These are phyloP conservation scores for Leonotis leonurus DNA, from an alignment of 257 asterid species.

Conservation along the genomic window DNA sequence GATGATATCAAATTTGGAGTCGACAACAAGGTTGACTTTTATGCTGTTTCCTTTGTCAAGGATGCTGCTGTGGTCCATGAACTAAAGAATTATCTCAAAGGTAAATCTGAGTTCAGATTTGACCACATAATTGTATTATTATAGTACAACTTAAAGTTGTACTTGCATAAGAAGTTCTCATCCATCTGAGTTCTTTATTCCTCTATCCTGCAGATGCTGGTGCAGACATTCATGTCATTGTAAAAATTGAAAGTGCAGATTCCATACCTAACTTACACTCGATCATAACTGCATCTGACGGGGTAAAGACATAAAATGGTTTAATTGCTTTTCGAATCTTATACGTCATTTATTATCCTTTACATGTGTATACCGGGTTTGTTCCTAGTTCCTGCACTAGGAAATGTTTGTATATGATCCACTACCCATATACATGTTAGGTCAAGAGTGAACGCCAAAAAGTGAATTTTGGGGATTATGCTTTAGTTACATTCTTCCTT, in stretches of 20 bases:
- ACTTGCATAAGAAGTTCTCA: too few species aligned
- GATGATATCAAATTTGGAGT: conserved; percentile 97
- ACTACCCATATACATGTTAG: too few species aligned
- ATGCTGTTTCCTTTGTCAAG: conserved; percentile 96
- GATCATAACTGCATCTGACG: conserved; percentile 92
- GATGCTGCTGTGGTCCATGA: conserved; percentile 97
- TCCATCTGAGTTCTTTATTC: not conserved
- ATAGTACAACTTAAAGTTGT: not conserved
- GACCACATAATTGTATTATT: not conserved
- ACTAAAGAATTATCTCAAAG: conserved; percentile 81
- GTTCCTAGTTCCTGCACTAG: too few species aligned
- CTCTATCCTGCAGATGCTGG: conserved; percentile 40
- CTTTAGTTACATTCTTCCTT: not conserved
- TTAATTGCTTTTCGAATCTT: not conserved
- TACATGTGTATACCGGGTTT: too few species aligned
- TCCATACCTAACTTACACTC: conserved; percentile 86
- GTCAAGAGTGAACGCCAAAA: conserved; percentile 8
- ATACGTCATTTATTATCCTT: too few species aligned
- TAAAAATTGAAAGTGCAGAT: conserved; percentile 96
- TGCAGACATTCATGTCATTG: conserved; percentile 90
- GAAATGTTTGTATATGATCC: too few species aligned
- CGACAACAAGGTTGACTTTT: conserved; percentile 84
- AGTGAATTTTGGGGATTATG: not conserved
- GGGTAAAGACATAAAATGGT: conserved; percentile 43
- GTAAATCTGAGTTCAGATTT: too few species aligned